Evolutionary conservation across 192 early-diverging fungal genomes (phyloP), one percentile per base, ranked within the genome.

Genomic region (Coemansia sp.): DNA sequence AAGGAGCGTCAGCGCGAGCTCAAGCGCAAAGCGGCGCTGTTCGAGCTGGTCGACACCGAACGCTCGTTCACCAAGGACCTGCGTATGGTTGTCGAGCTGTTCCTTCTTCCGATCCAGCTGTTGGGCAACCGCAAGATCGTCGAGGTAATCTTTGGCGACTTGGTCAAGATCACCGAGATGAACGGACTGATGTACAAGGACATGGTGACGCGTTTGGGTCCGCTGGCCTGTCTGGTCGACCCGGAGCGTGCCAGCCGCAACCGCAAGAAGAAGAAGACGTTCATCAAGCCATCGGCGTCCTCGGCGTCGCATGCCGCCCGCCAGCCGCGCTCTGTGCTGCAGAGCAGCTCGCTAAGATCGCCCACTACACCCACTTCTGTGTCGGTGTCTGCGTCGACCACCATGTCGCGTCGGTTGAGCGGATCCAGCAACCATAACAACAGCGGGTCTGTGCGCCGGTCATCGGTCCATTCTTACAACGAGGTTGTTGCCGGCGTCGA

Each of bases 81-180:
- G 65, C 72, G 77, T 61, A 73, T 80, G 77, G 69, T 80, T n/a
- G 77, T 80, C 45, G 77, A 80, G 65, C 69, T 80, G 49, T 80
- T 80, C 48, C 32, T 80, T 72, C 69, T 80, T 25, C 77, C 77
- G 3, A 73, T 80, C 40, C 77, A 80, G 63, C 50, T 71, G 2
- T 57, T 80, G 63, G 77, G 77, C 34, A 80, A 75, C 60, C 77
- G 77, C 63, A 71, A 72, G 60, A 75, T 80, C 25, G 77, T 80
- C 42, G 77, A 80, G 33, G 77, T 75, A 10, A 75, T 80, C 56
- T 80, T 80, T 80, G 77, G 77, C 59, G 77, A 80, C 48, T 64
- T 80, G 72, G 77, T 80, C 52, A 80, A 80, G 59, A 75, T 80
- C 42, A 75, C 77, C 14, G 77, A 80, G 61, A 80, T 80, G 77